Conservation (phyloP, 1,284 basidiomycete genomes). For the Cutaneotrichosporon dermatis region DNA sequence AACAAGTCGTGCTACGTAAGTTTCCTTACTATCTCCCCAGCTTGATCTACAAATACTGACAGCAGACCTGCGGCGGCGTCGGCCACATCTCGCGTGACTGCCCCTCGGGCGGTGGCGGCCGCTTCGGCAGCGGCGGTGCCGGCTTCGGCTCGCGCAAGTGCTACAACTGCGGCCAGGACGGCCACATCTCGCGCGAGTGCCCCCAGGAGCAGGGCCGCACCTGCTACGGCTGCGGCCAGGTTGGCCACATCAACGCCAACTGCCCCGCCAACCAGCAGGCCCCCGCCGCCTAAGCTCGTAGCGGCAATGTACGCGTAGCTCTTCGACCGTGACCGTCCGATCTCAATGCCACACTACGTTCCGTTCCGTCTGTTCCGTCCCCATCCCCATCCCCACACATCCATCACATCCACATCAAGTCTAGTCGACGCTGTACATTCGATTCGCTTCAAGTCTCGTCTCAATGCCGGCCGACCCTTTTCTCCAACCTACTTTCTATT, state of each 20-base stretch:
- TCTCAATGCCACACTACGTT: background rate
- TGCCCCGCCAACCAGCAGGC: constrained; percentile 57
- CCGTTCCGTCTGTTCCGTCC: background rate
- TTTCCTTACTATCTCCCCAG: background rate
- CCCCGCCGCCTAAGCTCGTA: constrained; percentile 32
- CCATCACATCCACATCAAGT: too few relatives aligned
- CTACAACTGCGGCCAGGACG: constrained; percentile 82
- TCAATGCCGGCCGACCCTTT: background rate
- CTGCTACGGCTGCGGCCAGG: constrained; percentile 74
- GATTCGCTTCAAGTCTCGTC: too few relatives aligned
- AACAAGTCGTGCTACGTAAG: constrained; percentile 62
- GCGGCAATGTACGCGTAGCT: background rate
- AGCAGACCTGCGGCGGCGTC: constrained; percentile 70
- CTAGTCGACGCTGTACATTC: too few relatives aligned
- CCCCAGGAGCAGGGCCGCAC: constrained; percentile 69
- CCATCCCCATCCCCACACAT: background rate
- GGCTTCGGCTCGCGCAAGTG: constrained; percentile 59
- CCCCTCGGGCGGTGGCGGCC: constrained; percentile 54
- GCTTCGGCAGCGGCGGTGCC: constrained; percentile 22
- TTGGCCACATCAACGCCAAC: constrained; percentile 76
- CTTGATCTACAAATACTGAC: background rate
- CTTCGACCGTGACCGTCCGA: too few relatives aligned
- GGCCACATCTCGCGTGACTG: constrained; percentile 85
- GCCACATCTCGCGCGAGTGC: constrained; percentile 72
- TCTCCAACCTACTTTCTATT: background rate